Conservation (phyloP, 78 protist species). For the Dictyostelium citrinum region DNA sequence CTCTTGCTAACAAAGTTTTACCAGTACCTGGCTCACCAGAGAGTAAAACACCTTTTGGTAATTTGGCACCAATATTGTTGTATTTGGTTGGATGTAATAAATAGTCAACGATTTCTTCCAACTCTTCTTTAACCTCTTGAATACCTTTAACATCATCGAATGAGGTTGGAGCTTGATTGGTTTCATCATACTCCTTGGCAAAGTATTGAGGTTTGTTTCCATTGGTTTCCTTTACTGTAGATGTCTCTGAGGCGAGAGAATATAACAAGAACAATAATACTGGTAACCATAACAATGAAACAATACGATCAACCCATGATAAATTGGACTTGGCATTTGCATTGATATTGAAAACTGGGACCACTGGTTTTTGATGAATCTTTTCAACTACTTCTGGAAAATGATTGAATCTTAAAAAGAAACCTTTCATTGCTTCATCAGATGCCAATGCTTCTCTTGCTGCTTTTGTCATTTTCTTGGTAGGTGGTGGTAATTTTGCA, state of each 20-base stretch:
- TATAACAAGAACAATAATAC: not conserved
- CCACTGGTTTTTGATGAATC: conserved; percentile 40
- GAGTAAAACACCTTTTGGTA: conserved; percentile 92
- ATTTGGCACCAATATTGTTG: conserved; percentile 91
- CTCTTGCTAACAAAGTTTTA: conserved; percentile 96
- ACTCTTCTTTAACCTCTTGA: conserved; percentile 90
- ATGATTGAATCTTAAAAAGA: not conserved
- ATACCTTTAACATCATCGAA: conserved; percentile 84
- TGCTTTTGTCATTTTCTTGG: not conserved
- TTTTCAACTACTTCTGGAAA: not conserved
- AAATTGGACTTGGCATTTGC: not conserved
- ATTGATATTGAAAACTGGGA: conserved; percentile 18
- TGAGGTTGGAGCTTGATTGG: not conserved
- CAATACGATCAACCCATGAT: conserved; percentile 17
- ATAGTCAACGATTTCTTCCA: conserved; percentile 90
- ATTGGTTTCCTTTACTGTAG: not conserved
- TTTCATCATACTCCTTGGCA: conserved; percentile 29
- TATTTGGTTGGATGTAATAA: conserved; percentile 89
- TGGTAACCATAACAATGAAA: conserved; percentile 15
- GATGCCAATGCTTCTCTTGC: not conserved
- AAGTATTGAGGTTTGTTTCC: not conserved
- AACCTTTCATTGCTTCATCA: not conserved
- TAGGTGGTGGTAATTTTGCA: not conserved
- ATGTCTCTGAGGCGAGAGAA: not conserved
- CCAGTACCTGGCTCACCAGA: conserved; percentile 97